Evolutionary conservation across 768 basidiomycete species (phyloP).

Genomic region (Serendipita sp.): DNA sequence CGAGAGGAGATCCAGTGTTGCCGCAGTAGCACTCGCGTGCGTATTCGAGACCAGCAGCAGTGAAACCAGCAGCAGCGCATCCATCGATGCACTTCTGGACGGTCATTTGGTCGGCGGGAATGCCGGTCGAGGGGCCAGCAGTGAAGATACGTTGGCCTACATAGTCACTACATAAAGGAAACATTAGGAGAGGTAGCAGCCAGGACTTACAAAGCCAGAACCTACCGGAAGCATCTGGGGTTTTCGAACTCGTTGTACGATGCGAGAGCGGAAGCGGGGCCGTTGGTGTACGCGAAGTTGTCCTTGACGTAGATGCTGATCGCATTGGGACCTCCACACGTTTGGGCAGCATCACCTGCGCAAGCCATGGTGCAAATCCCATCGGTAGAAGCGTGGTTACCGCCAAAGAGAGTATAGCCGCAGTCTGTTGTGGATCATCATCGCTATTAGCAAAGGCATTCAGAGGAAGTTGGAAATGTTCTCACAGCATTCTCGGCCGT

Average conservation of each 20-base stretch:
- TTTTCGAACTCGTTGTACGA: background rate
- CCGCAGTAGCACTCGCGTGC: constrained; percentile 7
- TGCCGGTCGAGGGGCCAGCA: background rate
- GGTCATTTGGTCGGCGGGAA: constrained; percentile 21
- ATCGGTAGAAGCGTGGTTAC: too few relatives aligned
- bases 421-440: too few relatives aligned
- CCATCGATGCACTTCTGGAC: constrained; percentile 22
- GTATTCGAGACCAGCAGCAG: constrained; percentile 3
- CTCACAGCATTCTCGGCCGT: too few relatives aligned
- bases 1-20: background rate
- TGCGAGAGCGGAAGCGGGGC: background rate
- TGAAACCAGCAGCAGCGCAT: background rate
- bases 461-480: too few relatives aligned
- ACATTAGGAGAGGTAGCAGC: too few relatives aligned
- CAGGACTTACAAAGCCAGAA: too few relatives aligned
- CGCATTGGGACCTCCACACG: background rate
- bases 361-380: background rate
- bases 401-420: too few relatives aligned
- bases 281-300: background rate
- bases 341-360: background rate
- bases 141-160: background rate
- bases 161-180: background rate
- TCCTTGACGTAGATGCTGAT: background rate
- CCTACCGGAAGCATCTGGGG: background rate
- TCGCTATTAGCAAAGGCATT: too few relatives aligned